Percentiles rank a stretch among this genome's conserved stretches.
Conservation (phyloP, 2,329 filamentous ascomycete genomes). For the Thermomyces lanuginosus region DNA sequence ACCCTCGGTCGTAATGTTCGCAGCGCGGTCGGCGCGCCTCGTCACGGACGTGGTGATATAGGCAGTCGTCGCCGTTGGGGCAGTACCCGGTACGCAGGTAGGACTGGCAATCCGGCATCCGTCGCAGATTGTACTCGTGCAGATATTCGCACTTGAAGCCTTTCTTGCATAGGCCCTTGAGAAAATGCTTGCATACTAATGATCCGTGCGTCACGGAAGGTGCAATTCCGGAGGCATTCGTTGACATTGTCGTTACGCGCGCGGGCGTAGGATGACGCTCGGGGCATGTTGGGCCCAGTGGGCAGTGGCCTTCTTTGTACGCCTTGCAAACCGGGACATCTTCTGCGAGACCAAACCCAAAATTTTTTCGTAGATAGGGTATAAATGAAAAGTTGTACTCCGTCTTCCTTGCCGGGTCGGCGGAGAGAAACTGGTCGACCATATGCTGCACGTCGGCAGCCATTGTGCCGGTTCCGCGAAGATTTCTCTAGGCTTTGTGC, state of each 20-base stretch:
- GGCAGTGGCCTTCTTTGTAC: constrained; percentile 73
- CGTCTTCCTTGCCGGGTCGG: constrained; percentile 17
- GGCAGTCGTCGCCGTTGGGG: constrained; percentile 89
- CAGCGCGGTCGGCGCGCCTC: constrained; percentile 64
- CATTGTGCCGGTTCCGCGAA: constrained; percentile 16
- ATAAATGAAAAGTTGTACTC: constrained; percentile 63
- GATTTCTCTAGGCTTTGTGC: no score
- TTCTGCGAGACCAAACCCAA: constrained; percentile 67
- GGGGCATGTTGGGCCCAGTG: constrained; percentile 65
- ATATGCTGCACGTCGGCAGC: constrained; percentile 17
- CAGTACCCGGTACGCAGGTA: constrained; percentile 89
- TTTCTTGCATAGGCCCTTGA: constrained; percentile 94
- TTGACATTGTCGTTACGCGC: constrained; percentile 27
- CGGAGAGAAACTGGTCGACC: constrained; percentile 20
- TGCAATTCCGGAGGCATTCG: constrained; percentile 25
- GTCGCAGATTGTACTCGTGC: constrained; percentile 94
- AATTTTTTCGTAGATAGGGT: constrained; percentile 66
- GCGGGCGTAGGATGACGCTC: constrained; percentile 55
- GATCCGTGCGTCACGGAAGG: constrained; percentile 30
- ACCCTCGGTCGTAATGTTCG: constrained; percentile 84
- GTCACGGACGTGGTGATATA: constrained; percentile 81
- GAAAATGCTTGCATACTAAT: constrained; percentile 96
- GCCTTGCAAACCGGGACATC: constrained; percentile 71
- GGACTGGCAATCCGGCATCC: constrained; percentile 98
- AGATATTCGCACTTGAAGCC: constrained; percentile 93